phyloP scores from a whole-genome alignment of 495 filamentous ascomycete species.

The Penicillium subrubescens region DNA sequence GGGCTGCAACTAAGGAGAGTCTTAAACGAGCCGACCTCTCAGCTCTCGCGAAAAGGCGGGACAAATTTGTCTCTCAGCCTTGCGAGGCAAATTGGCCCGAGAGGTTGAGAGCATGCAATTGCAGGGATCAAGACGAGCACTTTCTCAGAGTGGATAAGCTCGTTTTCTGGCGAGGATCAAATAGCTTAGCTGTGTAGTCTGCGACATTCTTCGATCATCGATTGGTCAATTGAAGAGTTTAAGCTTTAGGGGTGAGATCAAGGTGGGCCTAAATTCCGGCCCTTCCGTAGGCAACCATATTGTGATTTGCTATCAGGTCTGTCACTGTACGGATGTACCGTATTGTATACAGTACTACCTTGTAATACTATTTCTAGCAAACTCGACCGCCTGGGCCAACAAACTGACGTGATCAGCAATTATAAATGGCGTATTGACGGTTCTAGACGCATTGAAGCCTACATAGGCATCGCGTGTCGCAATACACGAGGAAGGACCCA shows the following conservation, averaged over 20 bases:
- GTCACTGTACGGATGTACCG: too few species aligned
- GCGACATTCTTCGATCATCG: neutral
- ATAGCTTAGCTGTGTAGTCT: neutral
- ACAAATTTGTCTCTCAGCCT: neutral
- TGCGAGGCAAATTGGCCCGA: neutral
- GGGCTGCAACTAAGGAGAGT: neutral
- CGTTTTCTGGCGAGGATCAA: neutral
- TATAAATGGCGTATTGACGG: neutral
- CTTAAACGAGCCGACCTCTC: neutral
- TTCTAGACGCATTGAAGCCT: too few species aligned
- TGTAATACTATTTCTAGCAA: neutral
- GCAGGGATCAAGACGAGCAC: neutral
- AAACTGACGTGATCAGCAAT: neutral
- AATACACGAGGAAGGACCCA: too few species aligned
- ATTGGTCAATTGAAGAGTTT: neutral
- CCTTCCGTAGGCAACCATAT: neutral
- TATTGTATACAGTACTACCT: neutral
- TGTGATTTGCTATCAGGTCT: neutral
- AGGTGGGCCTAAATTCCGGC: neutral
- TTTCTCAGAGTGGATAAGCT: neutral
- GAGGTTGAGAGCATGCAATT: neutral
- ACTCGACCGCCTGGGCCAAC: neutral
- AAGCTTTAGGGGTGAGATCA: neutral
- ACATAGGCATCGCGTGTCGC: too few species aligned
- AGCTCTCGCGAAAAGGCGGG: neutral